A percentile compares a stretch with the other conserved stretches of the same genome.
Evolutionary conservation across 371 early-diverging fungal genomes (phyloP).

Genomic region (Mortierella polycephala): DNA sequence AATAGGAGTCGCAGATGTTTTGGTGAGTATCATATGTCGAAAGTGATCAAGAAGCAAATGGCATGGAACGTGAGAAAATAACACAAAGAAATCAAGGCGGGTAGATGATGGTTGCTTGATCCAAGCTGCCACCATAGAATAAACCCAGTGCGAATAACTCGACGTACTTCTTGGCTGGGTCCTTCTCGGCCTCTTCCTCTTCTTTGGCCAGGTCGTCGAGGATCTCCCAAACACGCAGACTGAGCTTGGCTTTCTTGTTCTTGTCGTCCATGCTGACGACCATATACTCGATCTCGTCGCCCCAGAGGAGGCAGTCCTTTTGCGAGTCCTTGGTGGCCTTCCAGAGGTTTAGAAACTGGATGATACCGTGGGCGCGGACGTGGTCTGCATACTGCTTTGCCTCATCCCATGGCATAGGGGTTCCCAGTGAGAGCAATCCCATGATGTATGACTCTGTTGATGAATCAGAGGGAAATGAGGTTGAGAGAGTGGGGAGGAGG

Average conservation of each 20-base stretch:
- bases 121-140: not conserved
- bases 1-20: not conserved
- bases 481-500: not conserved
- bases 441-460: conserved; percentile 59
- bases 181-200: conserved; percentile 69
- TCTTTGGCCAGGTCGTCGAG: conserved; percentile 80
- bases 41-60: too few species aligned
- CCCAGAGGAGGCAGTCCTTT: conserved; percentile 90
- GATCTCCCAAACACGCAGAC: conserved; percentile 87
- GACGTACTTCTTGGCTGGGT: conserved; percentile 49
- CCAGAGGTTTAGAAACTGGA: conserved; percentile 93
- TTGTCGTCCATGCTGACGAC: conserved; percentile 85
- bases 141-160: not conserved
- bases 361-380: conserved; percentile 93
- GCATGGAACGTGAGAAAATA: too few species aligned
- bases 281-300: conserved; percentile 98
- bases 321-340: conserved; percentile 79
- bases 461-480: not conserved
- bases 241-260: conserved; percentile 76
- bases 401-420: conserved; percentile 94
- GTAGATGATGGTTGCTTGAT: not conserved
- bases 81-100: too few species aligned
- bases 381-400: conserved; percentile 88
- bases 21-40: not conserved
- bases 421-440: conserved; percentile 96